phyloP scores from a whole-genome alignment of 768 basidiomycete genomes.

The Suillus variegatus region DNA sequence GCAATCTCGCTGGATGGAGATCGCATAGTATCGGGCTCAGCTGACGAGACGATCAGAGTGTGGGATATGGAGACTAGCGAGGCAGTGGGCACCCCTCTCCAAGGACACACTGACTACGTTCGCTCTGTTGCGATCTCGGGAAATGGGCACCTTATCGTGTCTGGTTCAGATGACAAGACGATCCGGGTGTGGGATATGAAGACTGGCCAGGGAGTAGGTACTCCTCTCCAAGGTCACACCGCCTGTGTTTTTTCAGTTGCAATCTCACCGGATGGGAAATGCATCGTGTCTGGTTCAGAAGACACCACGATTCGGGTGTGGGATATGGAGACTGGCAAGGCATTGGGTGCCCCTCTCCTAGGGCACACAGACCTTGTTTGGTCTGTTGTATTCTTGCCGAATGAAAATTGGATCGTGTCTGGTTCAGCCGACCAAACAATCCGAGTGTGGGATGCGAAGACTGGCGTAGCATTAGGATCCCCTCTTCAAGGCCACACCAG shows the following conservation, averaged over 20 bases:
- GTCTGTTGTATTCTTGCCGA: neutral
- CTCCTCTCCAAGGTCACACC: neutral
- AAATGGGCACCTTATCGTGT: constrained; percentile 1
- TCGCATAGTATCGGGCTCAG: neutral
- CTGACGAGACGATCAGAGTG: neutral
- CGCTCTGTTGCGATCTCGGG: neutral
- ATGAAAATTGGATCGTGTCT: too few species aligned
- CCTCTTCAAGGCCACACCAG: too few species aligned
- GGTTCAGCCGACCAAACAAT: too few species aligned
- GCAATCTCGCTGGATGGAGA: neutral
- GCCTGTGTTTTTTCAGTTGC: neutral
- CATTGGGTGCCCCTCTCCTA: neutral
- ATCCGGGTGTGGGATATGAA: constrained; percentile 1
- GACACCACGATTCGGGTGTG: constrained; percentile 4
- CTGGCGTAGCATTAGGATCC: neutral
- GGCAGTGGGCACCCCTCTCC: neutral
- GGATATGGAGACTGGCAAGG: neutral
- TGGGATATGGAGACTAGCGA: neutral
- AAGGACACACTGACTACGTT: neutral
- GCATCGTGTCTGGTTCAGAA: neutral
- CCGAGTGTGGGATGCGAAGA: neutral
- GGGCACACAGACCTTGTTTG: neutral
- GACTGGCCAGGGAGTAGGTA: neutral
- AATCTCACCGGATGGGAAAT: neutral
- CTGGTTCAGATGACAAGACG: neutral